These are phyloP conservation scores for Suillus clintonianus DNA, from an alignment of 768 basidiomycete species.

Conservation along the genomic window DNA sequence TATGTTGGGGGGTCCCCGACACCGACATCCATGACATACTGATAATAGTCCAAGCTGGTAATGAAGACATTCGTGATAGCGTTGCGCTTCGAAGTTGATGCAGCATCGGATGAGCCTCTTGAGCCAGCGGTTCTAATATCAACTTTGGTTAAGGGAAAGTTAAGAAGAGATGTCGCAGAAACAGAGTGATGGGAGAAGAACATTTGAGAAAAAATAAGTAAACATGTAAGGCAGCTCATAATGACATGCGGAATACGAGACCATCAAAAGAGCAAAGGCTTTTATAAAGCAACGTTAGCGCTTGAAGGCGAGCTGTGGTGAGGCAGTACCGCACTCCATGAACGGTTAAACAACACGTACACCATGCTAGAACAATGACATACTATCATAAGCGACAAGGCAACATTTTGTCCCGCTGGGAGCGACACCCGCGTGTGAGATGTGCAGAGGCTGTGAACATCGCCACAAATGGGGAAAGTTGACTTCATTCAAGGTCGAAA, in stretches of 20 bases:
- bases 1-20: conserved; percentile 16
- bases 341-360: not conserved
- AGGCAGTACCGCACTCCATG: too few species aligned
- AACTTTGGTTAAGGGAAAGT: not conserved
- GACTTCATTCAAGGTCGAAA: too few species aligned
- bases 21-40: conserved; percentile 15
- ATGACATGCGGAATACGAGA: not conserved
- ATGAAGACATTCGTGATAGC: not conserved
- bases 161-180: not conserved
- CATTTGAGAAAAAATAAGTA: not conserved
- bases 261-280: not conserved
- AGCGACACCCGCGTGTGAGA: not conserved
- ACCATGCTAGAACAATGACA: too few species aligned
- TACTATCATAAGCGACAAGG: not conserved
- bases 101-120: not conserved
- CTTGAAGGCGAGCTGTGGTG: too few species aligned
- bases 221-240: not conserved
- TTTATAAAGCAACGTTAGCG: too few species aligned
- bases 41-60: not conserved
- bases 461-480: too few species aligned
- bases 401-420: not conserved
- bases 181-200: not conserved
- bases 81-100: not conserved
- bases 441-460: too few species aligned
- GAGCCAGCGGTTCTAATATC: not conserved